A percentile compares a stretch with the other conserved stretches of the same genome.
Evolutionary conservation across 495 filamentous ascomycete genomes (phyloP).

Genomic region (Xylaria palmicola): DNA sequence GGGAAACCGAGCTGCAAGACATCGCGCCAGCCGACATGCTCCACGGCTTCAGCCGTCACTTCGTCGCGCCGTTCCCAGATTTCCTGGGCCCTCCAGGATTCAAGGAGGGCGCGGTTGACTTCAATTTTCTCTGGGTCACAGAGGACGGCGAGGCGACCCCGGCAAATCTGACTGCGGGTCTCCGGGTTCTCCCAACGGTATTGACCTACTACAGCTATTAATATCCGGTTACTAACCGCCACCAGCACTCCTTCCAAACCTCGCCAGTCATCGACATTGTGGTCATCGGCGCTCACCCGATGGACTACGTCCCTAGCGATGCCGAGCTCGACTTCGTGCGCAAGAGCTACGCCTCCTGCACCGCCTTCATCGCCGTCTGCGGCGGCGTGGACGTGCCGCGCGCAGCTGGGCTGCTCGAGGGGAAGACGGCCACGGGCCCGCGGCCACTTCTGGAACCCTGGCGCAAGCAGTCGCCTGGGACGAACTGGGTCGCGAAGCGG

Average conservation of each 20-base stretch:
- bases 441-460: slow-evolving; percentile 11
- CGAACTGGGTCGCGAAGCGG: slow-evolving; percentile 32
- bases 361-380: slow-evolving; percentile 28
- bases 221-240: background rate
- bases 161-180: background rate
- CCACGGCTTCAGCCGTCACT: slow-evolving; percentile 13
- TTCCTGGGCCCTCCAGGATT: slow-evolving; percentile 7
- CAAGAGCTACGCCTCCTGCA: slow-evolving; percentile 12
- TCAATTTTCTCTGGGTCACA: slow-evolving; percentile 22
- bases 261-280: slow-evolving; percentile 27
- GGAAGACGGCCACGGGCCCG: slow-evolving; percentile 27
- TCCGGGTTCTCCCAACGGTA: background rate
- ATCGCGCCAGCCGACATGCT: slow-evolving; percentile 22
- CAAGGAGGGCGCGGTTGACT: slow-evolving; percentile 15
- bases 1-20: slow-evolving; percentile 21
- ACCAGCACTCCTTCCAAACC: slow-evolving; percentile 21
- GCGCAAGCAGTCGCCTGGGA: slow-evolving; percentile 6
- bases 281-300: slow-evolving; percentile 20
- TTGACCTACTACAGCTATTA: background rate
- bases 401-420: slow-evolving; percentile 17
- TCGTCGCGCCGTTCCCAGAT: slow-evolving; percentile 10
- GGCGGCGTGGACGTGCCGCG: slow-evolving; percentile 22
- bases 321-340: slow-evolving; percentile 24
- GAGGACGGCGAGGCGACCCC: slow-evolving; percentile 10
- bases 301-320: slow-evolving; percentile 17